Evolutionary conservation across 495 filamentous ascomycete species (phyloP).

Genomic region (Hypoxylon cercidicola): DNA sequence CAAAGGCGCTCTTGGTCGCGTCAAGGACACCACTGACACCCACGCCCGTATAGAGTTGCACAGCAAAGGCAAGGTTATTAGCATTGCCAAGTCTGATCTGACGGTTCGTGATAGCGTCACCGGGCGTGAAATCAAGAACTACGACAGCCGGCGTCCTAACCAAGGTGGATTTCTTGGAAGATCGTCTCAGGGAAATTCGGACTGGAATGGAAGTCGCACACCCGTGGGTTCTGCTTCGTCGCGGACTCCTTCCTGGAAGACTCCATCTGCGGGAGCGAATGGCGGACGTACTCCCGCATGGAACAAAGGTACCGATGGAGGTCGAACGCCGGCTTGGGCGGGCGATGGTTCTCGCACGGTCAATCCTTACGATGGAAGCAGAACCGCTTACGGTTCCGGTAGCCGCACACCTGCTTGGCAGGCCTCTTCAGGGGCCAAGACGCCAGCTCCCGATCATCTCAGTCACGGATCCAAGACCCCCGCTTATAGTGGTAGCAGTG

Average conservation of each 20-base stretch:
- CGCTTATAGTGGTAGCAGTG: constrained; percentile 62
- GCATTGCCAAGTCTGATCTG: constrained; percentile 78
- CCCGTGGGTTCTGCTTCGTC: constrained; percentile 70
- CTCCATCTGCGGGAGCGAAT: constrained; percentile 43
- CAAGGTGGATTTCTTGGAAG: constrained; percentile 56
- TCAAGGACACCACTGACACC: constrained; percentile 88
- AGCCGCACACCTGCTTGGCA: constrained; percentile 61
- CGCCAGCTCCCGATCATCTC: constrained; percentile 70
- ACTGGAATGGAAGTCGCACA: constrained; percentile 71
- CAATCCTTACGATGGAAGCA: constrained; percentile 82
- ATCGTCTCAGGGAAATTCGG: constrained; percentile 54
- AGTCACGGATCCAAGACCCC: constrained; percentile 80
- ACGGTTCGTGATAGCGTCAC: constrained; percentile 84
- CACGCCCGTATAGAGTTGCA: constrained; percentile 91
- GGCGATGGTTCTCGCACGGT: constrained; percentile 74
- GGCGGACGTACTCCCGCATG: constrained; percentile 77
- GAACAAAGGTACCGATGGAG: constrained; percentile 64
- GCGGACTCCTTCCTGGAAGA: constrained; percentile 74
- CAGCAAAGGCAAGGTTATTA: constrained; percentile 87
- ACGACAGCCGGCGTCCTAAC: constrained; percentile 66
- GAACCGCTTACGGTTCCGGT: constrained; percentile 72
- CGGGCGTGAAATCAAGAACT: constrained; percentile 76
- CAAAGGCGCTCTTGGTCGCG: constrained; percentile 93
- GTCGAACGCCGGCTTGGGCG: constrained; percentile 83
- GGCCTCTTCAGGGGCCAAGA: constrained; percentile 60